Conservation (phyloP, 768 basidiomycete species). For the Collybia mongolica region DNA sequence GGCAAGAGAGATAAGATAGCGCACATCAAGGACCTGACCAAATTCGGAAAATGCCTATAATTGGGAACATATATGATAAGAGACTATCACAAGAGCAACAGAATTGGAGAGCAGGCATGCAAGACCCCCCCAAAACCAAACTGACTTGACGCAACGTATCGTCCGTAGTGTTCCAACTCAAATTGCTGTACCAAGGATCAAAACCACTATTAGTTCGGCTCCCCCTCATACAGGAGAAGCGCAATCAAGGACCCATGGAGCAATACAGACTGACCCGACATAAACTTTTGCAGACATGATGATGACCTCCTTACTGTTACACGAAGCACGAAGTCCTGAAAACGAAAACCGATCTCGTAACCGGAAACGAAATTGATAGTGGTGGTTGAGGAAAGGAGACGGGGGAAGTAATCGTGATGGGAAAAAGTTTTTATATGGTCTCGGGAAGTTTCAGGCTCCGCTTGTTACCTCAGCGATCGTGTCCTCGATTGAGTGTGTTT, state of each 20-base stretch:
- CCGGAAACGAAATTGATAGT: constrained; percentile 44
- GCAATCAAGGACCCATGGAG: constrained; percentile 43
- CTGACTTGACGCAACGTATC: constrained; percentile 87
- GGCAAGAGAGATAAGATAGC: constrained; percentile 47
- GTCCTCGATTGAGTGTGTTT: background rate
- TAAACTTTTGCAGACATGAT: constrained; percentile 86
- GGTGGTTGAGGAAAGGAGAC: constrained; percentile 48
- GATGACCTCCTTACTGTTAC: constrained; percentile 33
- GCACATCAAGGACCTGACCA: constrained; percentile 90
- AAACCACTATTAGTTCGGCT: constrained; percentile 58
- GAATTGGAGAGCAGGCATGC: constrained; percentile 30
- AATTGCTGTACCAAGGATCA: constrained; percentile 71
- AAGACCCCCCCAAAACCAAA: constrained; percentile 41
- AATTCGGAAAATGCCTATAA: constrained; percentile 80
- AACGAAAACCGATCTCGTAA: constrained; percentile 59
- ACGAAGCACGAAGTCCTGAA: constrained; percentile 53
- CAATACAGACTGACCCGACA: constrained; percentile 86
- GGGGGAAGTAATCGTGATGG: constrained; percentile 25
- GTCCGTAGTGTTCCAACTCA: constrained; percentile 97
- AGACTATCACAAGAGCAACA: constrained; percentile 31
- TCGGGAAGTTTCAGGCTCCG: constrained; percentile 50
- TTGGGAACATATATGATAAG: constrained; percentile 51
- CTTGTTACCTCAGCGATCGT: constrained; percentile 19
- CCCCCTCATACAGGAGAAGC: constrained; percentile 48
- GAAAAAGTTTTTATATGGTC: constrained; percentile 39